These are phyloP conservation scores for Epichloe sp. DNA, from an alignment of 2,329 filamentous ascomycete genomes.

Conservation along the genomic window DNA sequence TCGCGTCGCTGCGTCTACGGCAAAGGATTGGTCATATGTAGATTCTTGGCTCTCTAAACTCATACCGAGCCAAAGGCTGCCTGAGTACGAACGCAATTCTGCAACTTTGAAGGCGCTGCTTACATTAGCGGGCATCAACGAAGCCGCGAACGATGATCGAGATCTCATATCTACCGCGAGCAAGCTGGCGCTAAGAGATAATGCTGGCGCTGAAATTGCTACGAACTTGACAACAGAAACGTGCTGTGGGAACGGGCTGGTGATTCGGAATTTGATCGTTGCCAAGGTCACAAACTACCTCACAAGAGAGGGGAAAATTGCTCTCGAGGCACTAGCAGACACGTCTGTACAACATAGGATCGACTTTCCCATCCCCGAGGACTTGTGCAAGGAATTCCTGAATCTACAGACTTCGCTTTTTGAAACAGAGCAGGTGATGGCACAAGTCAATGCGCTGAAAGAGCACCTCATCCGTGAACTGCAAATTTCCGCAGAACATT, in stretches of 20 bases:
- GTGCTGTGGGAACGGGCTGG: conserved; percentile 5
- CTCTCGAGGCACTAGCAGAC: conserved; percentile 44
- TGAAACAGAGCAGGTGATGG: conserved; percentile 41
- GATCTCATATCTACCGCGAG: conserved; percentile 45
- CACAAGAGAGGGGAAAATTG: conserved; percentile 36
- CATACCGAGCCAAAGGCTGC: conserved; percentile 45
- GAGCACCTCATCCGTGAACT: conserved; percentile 41
- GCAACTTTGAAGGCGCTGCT: conserved; percentile 69
- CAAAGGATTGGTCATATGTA: conserved; percentile 84
- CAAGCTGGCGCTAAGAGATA: conserved; percentile 34
- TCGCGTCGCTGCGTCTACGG: conserved; percentile 65
- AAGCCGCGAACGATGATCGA: conserved; percentile 61
- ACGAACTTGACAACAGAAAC: background rate
- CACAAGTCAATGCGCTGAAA: conserved; percentile 43
- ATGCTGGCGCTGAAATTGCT: background rate
- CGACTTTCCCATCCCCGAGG: conserved; percentile 32
- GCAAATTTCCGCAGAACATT: conserved; percentile 22
- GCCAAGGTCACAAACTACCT: conserved; percentile 20
- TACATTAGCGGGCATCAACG: conserved; percentile 61
- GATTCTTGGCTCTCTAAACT: conserved; percentile 70
- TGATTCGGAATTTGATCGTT: conserved; percentile 33
- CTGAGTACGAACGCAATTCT: conserved; percentile 73
- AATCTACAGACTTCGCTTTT: conserved; percentile 40
- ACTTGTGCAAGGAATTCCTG: conserved; percentile 39
- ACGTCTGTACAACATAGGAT: conserved; percentile 37